Conservation (phyloP, 2,329 filamentous ascomycete species). For the Xylariaceae sp. region DNA sequence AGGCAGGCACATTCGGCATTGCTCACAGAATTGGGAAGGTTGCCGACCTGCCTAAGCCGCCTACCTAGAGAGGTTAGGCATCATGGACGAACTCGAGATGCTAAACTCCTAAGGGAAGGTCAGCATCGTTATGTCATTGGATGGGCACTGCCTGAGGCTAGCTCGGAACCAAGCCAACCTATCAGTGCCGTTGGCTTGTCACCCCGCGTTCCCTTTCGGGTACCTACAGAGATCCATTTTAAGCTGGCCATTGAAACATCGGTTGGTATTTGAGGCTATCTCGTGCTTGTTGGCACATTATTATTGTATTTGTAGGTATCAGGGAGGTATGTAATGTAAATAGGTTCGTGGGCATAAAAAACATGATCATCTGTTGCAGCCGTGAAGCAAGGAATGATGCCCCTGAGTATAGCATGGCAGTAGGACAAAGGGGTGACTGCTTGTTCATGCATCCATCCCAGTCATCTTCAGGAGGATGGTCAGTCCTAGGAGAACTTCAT, state of each 20-base stretch:
- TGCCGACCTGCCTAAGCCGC: too few species aligned
- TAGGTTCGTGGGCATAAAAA: neutral
- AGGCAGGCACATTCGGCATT: too few species aligned
- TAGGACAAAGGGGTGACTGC: too few species aligned
- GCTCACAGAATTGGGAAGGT: too few species aligned
- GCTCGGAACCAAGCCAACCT: constrained; percentile 1
- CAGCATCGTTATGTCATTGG: neutral
- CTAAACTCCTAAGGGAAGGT: neutral
- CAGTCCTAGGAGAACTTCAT: neutral
- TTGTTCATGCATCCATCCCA: neutral
- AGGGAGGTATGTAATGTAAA: too few species aligned
- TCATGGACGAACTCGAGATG: neutral
- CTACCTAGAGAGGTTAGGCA: neutral
- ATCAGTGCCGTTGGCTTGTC: constrained; percentile 6
- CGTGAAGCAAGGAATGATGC: too few species aligned
- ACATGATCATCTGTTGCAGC: neutral
- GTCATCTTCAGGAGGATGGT: neutral
- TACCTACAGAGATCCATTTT: neutral
- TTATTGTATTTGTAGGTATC: too few species aligned
- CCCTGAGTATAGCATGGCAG: too few species aligned
- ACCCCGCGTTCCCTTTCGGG: constrained; percentile 16
- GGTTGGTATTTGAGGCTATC: too few species aligned
- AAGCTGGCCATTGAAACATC: too few species aligned
- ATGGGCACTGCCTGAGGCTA: too few species aligned
- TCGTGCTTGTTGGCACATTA: too few species aligned